Evolutionary conservation across 2,329 filamentous ascomycete genomes (phyloP).

Genomic region (Ascosphaera apis): DNA sequence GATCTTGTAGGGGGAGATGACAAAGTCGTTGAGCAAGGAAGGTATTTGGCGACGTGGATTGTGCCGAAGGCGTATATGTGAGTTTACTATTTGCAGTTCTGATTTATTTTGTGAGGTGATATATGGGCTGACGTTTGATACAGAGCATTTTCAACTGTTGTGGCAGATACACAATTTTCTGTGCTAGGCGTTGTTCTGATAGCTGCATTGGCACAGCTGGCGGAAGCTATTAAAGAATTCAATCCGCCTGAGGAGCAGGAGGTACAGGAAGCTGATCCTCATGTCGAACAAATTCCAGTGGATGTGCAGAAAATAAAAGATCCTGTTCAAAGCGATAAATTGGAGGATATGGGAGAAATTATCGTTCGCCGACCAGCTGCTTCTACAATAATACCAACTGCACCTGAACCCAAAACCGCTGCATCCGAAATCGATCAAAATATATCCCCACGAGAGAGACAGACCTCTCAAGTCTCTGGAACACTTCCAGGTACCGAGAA

Average conservation of each 20-base stretch:
- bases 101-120: background rate
- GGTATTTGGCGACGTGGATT: constrained; percentile 12
- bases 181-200: constrained; percentile 47
- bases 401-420: background rate
- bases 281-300: background rate
- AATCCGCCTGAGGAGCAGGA: background rate
- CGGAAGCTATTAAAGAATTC: constrained; percentile 13
- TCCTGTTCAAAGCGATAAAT: background rate
- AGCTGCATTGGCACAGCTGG: constrained; percentile 36
- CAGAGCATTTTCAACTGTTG: constrained; percentile 40
- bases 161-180: constrained; percentile 51
- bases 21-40: constrained; percentile 5
- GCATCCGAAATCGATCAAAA: no score
- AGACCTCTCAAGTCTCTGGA: no score
- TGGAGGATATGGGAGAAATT: constrained; percentile 4
- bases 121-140: constrained; percentile 1
- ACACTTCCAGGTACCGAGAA: background rate
- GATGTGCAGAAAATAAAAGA: background rate
- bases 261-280: background rate
- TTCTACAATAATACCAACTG: background rate
- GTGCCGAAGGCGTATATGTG: constrained; percentile 22
- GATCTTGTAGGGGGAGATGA: constrained; percentile 14
- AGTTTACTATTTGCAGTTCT: constrained; percentile 6
- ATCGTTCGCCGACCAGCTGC: constrained; percentile 1
- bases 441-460: no score